Percentiles rank a stretch among this genome's conserved stretches.
phyloP scores from a whole-genome alignment of 2,329 filamentous ascomycete species.

The Phaeophleospora eucalypticola region DNA sequence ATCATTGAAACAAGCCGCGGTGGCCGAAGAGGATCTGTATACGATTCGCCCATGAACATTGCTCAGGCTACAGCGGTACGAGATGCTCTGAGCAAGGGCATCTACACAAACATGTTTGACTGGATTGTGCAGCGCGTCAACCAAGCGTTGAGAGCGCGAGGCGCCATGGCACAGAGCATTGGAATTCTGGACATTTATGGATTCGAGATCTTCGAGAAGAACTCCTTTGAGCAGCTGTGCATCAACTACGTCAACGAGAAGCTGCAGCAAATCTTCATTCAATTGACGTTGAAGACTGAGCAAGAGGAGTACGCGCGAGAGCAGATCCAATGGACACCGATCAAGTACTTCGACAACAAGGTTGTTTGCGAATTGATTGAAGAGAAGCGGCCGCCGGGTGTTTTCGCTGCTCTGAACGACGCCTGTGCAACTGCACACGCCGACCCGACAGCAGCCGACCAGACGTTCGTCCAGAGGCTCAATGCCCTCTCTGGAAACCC shows the following conservation, averaged over 20 bases:
- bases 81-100: constrained; percentile 89
- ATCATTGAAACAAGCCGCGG: constrained; percentile 70
- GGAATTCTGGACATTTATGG: constrained; percentile 99
- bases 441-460: constrained; percentile 87
- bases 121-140: constrained; percentile 98
- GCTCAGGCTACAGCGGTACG: constrained; percentile 81
- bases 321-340: constrained; percentile 97
- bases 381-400: constrained; percentile 79
- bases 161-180: constrained; percentile 74
- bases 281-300: constrained; percentile 91
- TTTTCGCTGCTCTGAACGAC: constrained; percentile 95
- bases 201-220: constrained; percentile 98
- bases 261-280: constrained; percentile 97
- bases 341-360: constrained; percentile 99
- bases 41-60: constrained; percentile 76
- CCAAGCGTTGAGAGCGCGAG: constrained; percentile 74
- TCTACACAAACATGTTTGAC: constrained; percentile 96
- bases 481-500: constrained; percentile 83
- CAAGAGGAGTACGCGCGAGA: constrained; percentile 96
- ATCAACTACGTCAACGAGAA: constrained; percentile 99
- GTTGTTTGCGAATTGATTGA: constrained; percentile 97
- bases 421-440: constrained; percentile 98
- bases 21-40: constrained; percentile 62
- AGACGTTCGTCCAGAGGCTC: constrained; percentile 90
- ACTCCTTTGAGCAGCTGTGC: constrained; percentile 97